These are phyloP conservation scores for Chrysopogon serrulatus DNA, from an alignment of 176 grass and related monocot genomes.

Conservation along the genomic window DNA sequence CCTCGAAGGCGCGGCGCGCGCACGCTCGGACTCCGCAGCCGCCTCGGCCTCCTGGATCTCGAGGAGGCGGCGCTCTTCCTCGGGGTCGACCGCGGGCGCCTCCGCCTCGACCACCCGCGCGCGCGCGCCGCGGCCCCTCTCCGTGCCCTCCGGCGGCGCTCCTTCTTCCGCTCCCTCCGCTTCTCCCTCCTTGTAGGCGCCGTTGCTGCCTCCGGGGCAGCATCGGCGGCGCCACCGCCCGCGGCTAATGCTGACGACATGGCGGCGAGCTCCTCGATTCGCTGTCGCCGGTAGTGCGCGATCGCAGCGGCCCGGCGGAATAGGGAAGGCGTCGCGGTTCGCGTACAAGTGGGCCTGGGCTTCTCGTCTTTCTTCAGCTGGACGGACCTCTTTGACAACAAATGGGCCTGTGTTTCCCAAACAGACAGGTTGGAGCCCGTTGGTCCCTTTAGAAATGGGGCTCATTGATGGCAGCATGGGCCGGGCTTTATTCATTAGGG, in stretches of 20 bases:
- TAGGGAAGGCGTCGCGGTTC: background rate
- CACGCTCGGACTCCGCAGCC: conserved; percentile 43
- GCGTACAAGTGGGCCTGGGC: background rate
- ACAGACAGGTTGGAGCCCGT: background rate
- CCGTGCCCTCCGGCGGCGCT: conserved; percentile 60
- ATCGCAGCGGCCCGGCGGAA: background rate
- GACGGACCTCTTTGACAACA: background rate
- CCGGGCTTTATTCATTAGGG: background rate
- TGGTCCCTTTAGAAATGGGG: background rate
- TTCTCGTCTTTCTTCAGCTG: background rate
- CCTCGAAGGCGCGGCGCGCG: conserved; percentile 62
- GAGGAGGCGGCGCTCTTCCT: conserved; percentile 55
- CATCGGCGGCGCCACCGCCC: background rate
- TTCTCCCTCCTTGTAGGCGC: conserved; percentile 52
- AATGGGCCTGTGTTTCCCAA: background rate
- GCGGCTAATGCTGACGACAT: conserved; percentile 10
- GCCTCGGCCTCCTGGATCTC: conserved; percentile 56
- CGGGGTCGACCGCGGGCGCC: conserved; percentile 43
- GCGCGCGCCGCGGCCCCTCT: conserved; percentile 50
- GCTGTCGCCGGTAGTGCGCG: background rate
- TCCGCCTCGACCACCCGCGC: conserved; percentile 54
- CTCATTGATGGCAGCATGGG: background rate
- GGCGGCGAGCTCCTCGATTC: conserved; percentile 13
- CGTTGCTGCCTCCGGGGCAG: background rate
- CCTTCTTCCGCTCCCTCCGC: conserved; percentile 62